Percentiles rank a stretch among this genome's conserved stretches.
These are phyloP conservation scores for Leucaena leucocephala DNA, from an alignment of 306 rosid species.

Conservation along the genomic window DNA sequence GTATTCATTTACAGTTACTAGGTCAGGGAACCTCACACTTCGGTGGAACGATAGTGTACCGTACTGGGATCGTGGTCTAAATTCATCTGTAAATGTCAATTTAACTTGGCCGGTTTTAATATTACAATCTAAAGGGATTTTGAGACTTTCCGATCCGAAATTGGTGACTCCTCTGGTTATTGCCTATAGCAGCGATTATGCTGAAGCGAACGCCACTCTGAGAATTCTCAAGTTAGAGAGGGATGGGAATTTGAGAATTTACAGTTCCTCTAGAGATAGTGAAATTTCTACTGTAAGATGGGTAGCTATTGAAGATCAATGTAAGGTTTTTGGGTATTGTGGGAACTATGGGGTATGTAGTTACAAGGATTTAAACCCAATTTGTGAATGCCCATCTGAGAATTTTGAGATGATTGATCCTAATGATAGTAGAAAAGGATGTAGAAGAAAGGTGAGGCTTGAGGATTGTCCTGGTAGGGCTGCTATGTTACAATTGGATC, in stretches of 20 bases:
- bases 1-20: conserved; percentile 50
- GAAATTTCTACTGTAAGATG: conserved; percentile 45
- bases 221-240: conserved; percentile 61
- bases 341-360: conserved; percentile 73
- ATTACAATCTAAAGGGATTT: conserved; percentile 48
- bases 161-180: conserved; percentile 40
- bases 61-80: conserved; percentile 65
- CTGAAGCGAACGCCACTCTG: conserved; percentile 46
- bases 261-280: conserved; percentile 51
- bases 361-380: conserved; percentile 54
- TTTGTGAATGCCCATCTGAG: conserved; percentile 70
- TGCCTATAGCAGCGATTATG: conserved; percentile 67
- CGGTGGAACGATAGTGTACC: conserved; percentile 49
- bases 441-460: conserved; percentile 56
- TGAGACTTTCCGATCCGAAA: conserved; percentile 48
- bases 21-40: conserved; percentile 61
- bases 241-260: conserved; percentile 76
- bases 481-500: conserved; percentile 49
- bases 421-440: conserved; percentile 64
- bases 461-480: conserved; percentile 55
- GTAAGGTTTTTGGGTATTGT: conserved; percentile 73
- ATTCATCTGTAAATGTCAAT: conserved; percentile 43
- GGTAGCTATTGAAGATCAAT: conserved; percentile 73
- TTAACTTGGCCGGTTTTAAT: conserved; percentile 57
- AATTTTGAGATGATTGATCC: conserved; percentile 70